Conservation (phyloP, 331 rosid genomes). For the Stylosanthes scabra region DNA sequence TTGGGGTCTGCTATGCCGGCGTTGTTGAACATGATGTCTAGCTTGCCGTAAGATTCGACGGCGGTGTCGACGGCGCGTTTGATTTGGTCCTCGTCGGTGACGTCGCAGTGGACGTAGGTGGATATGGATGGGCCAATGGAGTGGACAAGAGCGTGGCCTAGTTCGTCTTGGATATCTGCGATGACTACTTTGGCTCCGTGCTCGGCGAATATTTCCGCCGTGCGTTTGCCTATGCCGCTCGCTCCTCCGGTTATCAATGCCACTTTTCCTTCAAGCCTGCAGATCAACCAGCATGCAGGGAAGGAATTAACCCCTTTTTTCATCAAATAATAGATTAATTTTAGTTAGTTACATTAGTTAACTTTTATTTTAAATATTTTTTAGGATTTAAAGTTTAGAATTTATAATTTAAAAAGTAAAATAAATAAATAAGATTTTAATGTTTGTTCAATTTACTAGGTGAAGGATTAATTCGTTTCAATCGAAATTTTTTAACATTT, state of each 20-base stretch:
- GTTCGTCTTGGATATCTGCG: conserved; percentile 72
- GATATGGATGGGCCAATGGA: conserved; percentile 49
- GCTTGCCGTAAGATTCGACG: conserved; percentile 50
- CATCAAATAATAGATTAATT: no score
- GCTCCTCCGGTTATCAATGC: conserved; percentile 83
- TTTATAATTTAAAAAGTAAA: no score
- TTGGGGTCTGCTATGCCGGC: conserved; percentile 61
- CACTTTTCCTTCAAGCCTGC: conserved; percentile 74
- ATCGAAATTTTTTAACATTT: no score
- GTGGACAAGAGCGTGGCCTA: conserved; percentile 46
- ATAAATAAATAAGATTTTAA: no score
- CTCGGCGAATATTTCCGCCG: conserved; percentile 52
- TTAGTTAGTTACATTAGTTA: no score
- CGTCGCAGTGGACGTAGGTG: conserved; percentile 62
- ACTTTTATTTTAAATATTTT: no score
- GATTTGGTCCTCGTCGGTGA: conserved; percentile 62
- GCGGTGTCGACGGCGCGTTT: conserved; percentile 52
- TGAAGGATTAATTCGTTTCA: no score
- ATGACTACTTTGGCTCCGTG: conserved; percentile 71
- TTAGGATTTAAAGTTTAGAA: no score
- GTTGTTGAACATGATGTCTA: conserved; percentile 86
- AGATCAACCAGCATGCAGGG: no score
- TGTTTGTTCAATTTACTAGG: no score
- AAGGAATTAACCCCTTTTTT: no score
- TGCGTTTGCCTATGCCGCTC: conserved; percentile 70